phyloP scores from a whole-genome alignment of 352 stramenopile genomes.

The Globisporangium orthogonon region DNA sequence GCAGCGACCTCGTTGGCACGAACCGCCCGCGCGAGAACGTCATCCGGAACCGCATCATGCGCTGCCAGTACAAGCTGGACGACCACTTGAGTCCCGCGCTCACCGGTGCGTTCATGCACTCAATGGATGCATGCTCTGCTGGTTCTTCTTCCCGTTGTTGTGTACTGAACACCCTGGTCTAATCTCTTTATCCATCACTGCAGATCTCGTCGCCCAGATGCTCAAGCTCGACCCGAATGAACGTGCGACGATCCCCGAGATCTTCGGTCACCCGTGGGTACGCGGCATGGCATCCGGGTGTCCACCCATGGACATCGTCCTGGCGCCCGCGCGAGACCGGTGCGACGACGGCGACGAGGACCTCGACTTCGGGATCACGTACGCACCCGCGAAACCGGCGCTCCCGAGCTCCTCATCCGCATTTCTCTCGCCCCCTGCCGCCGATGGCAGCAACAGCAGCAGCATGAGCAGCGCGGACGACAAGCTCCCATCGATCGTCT shows the following conservation, averaged over 20 bases:
- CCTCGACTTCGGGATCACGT: constrained; percentile 42
- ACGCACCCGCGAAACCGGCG: constrained; percentile 24
- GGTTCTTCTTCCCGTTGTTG: neutral
- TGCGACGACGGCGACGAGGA: constrained; percentile 36
- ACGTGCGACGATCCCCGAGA: constrained; percentile 75
- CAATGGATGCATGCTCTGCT: no score
- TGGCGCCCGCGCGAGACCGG: constrained; percentile 14
- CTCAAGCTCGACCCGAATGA: constrained; percentile 78
- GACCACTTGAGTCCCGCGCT: constrained; percentile 61
- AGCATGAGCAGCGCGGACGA: constrained; percentile 21
- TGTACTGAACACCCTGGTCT: neutral
- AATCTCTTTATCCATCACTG: neutral
- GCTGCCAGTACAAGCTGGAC: constrained; percentile 81
- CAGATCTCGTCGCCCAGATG: constrained; percentile 74
- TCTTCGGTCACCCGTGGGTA: constrained; percentile 84
- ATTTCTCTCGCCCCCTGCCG: constrained; percentile 12
- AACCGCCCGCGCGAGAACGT: constrained; percentile 75
- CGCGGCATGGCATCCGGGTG: constrained; percentile 33
- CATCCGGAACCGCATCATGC: constrained; percentile 83
- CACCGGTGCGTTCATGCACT: constrained; percentile 21
- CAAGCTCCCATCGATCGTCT: constrained; percentile 55
- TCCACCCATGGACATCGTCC: constrained; percentile 17
- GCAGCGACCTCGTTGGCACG: constrained; percentile 60
- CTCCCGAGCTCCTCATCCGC: constrained; percentile 19
- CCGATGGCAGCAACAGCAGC: no score